A percentile compares a stretch with the other conserved stretches of the same genome.
These are phyloP conservation scores for Umbelopsis sp. DNA, from an alignment of 371 early-diverging fungal species.

Conservation along the genomic window DNA sequence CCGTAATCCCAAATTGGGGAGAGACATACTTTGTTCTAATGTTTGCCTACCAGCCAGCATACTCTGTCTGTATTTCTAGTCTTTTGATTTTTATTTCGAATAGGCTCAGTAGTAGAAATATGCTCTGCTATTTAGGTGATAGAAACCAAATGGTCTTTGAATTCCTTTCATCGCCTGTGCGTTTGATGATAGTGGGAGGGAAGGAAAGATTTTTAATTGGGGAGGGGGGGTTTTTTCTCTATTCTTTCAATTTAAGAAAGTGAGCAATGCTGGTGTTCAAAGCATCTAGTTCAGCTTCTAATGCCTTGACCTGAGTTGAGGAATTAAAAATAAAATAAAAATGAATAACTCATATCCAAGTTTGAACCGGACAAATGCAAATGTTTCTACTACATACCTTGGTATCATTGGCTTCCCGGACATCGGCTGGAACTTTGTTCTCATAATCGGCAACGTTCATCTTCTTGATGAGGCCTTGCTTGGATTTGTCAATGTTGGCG, in stretches of 20 bases:
- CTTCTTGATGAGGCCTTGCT: conserved; percentile 58
- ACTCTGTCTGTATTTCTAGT: not conserved
- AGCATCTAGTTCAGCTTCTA: conserved; percentile 73
- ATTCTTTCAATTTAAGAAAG: conserved; percentile 63
- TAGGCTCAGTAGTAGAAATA: no score
- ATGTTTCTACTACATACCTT: conserved; percentile 34
- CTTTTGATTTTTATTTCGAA: not conserved
- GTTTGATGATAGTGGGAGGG: no score
- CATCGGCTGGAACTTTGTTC: conserved; percentile 62
- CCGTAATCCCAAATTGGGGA: not conserved
- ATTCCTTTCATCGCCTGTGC: no score
- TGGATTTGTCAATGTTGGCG: conserved; percentile 56
- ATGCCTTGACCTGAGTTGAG: conserved; percentile 55
- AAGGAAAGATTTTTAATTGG: no score
- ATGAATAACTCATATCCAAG: conserved; percentile 17
- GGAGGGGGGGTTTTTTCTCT: not conserved
- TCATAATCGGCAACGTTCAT: conserved; percentile 65
- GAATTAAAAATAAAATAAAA: conserved; percentile 9
- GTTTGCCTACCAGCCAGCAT: not conserved
- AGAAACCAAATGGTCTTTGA: no score
- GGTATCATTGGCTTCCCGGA: conserved; percentile 64
- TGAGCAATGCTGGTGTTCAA: conserved; percentile 63
- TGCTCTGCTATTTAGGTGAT: no score
- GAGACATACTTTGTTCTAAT: conserved; percentile 10
- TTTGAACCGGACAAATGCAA: conserved; percentile 17